Evolutionary conservation across 805 yeast genomes (phyloP).

Genomic region (Nakazawaea ishiwadae): DNA sequence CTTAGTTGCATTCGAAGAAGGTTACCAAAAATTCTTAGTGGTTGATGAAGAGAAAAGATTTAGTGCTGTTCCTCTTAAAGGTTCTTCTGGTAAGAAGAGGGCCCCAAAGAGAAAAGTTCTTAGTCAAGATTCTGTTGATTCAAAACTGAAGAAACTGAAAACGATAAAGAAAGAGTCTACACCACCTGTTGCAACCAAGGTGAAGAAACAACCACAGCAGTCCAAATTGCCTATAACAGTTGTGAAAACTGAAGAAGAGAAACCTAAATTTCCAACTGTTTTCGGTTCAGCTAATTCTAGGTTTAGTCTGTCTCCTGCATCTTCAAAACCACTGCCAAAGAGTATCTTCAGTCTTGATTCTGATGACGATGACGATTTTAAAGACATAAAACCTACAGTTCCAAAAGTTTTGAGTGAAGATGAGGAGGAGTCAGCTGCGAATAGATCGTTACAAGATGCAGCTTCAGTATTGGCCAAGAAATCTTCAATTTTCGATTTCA

Average conservation of each 20-base stretch:
- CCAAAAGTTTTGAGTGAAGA: slow-evolving; percentile 7
- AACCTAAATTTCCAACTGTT: slow-evolving; percentile 25
- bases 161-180: slow-evolving; percentile 12
- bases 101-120: slow-evolving; percentile 27
- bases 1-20: slow-evolving; percentile 63
- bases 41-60: slow-evolving; percentile 60
- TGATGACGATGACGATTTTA: slow-evolving; percentile 11
- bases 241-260: slow-evolving; percentile 13
- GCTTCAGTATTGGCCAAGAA: slow-evolving; percentile 3
- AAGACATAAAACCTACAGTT: slow-evolving; percentile 3
- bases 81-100: slow-evolving; percentile 36
- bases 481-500: slow-evolving; percentile 9
- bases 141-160: slow-evolving; percentile 17
- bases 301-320: slow-evolving; percentile 15
- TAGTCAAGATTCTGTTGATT: slow-evolving; percentile 15
- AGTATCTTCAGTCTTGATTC: slow-evolving; percentile 13
- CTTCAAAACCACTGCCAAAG: not conserved
- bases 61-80: slow-evolving; percentile 39
- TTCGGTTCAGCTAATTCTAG: slow-evolving; percentile 28
- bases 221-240: slow-evolving; percentile 17
- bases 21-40: slow-evolving; percentile 64
- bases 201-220: slow-evolving; percentile 11
- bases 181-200: slow-evolving; percentile 8
- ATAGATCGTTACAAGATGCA: slow-evolving; percentile 5
- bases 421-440: slow-evolving; percentile 12